phyloP scores from a whole-genome alignment of 805 yeast genomes.

The Yarrowia divulgata region DNA sequence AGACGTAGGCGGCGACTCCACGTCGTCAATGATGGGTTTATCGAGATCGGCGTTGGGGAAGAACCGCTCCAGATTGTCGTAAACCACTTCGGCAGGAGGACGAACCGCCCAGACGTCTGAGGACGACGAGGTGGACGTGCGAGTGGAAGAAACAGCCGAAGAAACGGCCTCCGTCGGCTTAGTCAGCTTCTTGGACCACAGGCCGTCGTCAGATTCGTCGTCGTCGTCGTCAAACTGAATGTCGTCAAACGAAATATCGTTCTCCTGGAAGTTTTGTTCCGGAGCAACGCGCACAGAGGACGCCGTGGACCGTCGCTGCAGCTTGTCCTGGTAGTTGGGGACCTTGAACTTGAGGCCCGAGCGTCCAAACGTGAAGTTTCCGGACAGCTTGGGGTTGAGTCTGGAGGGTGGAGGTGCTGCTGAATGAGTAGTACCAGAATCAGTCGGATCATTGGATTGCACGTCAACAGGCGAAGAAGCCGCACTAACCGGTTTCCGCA shows the following conservation, averaged over 20 bases:
- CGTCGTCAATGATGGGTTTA: slow-evolving; percentile 83
- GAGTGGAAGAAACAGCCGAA: background rate
- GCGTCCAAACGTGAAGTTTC: slow-evolving; percentile 32
- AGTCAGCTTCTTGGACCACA: slow-evolving; percentile 62
- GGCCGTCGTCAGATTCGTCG: slow-evolving; percentile 61
- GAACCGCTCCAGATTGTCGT: slow-evolving; percentile 86
- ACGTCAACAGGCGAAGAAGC: slow-evolving; percentile 16
- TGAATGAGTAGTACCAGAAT: background rate
- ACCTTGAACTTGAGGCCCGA: slow-evolving; percentile 38
- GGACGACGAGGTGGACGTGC: slow-evolving; percentile 24
- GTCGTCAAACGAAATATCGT: slow-evolving; percentile 66
- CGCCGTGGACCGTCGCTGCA: slow-evolving; percentile 3
- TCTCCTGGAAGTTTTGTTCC: slow-evolving; percentile 68
- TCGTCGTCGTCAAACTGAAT: slow-evolving; percentile 48
- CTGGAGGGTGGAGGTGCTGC: slow-evolving; percentile 5
- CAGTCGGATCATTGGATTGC: slow-evolving; percentile 18
- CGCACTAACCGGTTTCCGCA: slow-evolving; percentile 44
- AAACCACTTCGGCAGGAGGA: slow-evolving; percentile 94
- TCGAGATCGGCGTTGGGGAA: slow-evolving; percentile 94
- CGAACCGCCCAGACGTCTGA: slow-evolving; percentile 68
- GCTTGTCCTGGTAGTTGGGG: slow-evolving; percentile 30
- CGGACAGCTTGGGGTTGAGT: slow-evolving; percentile 19
- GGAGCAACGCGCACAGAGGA: slow-evolving; percentile 9
- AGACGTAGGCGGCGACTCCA: slow-evolving; percentile 50
- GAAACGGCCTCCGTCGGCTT: slow-evolving; percentile 32